phyloP scores from a whole-genome alignment of 2,329 filamentous ascomycete species.

The Cladophialophora chaetospira region DNA sequence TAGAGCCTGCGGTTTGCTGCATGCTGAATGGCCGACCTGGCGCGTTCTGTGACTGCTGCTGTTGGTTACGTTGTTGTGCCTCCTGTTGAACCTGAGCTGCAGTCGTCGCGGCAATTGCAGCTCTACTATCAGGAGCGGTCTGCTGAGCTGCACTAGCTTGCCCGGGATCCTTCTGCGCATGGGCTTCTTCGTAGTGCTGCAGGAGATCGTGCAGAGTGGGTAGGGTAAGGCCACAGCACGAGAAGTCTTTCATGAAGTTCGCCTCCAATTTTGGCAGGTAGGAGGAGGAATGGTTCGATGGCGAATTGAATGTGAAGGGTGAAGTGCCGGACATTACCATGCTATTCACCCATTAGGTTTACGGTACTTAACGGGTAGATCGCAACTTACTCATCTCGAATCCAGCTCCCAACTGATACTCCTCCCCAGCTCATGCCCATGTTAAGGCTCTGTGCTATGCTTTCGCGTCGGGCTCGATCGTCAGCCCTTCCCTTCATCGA shows the following conservation, averaged over 20 bases:
- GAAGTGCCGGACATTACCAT: conserved; percentile 96
- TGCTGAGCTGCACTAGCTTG: conserved; percentile 51
- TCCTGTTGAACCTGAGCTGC: conserved; percentile 54
- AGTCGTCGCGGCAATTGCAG: conserved; percentile 47
- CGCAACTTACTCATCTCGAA: conserved; percentile 88
- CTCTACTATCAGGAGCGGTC: conserved; percentile 52
- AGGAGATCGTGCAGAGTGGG: conserved; percentile 91
- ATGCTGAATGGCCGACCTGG: conserved; percentile 33
- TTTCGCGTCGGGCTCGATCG: conserved; percentile 56
- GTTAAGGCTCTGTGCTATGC: conserved; percentile 62
- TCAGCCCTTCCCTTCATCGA: conserved; percentile 54
- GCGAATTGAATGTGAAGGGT: conserved; percentile 77
- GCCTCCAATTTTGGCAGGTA: conserved; percentile 96
- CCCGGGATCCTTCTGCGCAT: conserved; percentile 69
- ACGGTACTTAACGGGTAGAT: neutral
- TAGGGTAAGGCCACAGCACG: conserved; percentile 86
- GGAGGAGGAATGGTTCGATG: conserved; percentile 93
- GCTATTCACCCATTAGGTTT: conserved; percentile 51
- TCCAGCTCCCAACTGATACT: conserved; percentile 93
- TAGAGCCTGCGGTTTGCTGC: conserved; percentile 28
- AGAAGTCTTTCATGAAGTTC: conserved; percentile 96
- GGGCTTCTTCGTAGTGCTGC: conserved; percentile 94
- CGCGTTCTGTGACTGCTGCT: conserved; percentile 32
- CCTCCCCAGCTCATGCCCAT: conserved; percentile 97
- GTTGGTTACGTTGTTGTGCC: conserved; percentile 46